Percentiles rank a stretch among this genome's conserved stretches.
phyloP scores from a whole-genome alignment of 176 grass and related monocot genomes.

The Phyllostachys edulis region DNA sequence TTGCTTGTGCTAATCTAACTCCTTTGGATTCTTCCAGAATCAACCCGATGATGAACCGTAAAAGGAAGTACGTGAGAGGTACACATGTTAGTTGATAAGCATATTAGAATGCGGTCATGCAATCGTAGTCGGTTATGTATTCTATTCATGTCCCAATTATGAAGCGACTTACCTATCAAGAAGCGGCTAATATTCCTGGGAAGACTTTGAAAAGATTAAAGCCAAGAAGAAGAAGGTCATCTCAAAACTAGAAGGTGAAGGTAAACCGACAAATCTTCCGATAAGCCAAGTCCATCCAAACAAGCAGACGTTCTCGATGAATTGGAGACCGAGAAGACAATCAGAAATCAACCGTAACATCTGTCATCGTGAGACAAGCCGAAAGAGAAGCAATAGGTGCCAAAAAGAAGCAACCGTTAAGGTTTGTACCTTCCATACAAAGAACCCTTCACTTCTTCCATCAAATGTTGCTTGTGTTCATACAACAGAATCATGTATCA shows the following conservation, averaged over 20 bases:
- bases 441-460: neutral
- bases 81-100: neutral
- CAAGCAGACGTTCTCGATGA: constrained; percentile 58
- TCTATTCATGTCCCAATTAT: constrained; percentile 15
- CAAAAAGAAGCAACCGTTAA: constrained; percentile 69
- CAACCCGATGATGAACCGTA: constrained; percentile 74
- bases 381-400: constrained; percentile 97
- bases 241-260: constrained; percentile 49
- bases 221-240: constrained; percentile 75
- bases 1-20: constrained; percentile 7
- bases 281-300: constrained; percentile 39
- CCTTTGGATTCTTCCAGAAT: constrained; percentile 43
- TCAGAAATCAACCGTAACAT: constrained; percentile 91
- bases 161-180: constrained; percentile 77
- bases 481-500: neutral
- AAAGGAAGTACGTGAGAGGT: constrained; percentile 73
- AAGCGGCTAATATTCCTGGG: constrained; percentile 79
- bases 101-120: neutral
- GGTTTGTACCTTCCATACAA: constrained; percentile 37
- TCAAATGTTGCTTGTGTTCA: constrained; percentile 7
- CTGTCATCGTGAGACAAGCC: constrained; percentile 86
- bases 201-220: constrained; percentile 69
- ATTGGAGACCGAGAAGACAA: constrained; percentile 62
- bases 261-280: constrained; percentile 44
- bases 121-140: neutral